Evolutionary conservation across 208 protist species (phyloP), one percentile per base, ranked within the genome.

Genomic region (Phytomonas sp.): DNA sequence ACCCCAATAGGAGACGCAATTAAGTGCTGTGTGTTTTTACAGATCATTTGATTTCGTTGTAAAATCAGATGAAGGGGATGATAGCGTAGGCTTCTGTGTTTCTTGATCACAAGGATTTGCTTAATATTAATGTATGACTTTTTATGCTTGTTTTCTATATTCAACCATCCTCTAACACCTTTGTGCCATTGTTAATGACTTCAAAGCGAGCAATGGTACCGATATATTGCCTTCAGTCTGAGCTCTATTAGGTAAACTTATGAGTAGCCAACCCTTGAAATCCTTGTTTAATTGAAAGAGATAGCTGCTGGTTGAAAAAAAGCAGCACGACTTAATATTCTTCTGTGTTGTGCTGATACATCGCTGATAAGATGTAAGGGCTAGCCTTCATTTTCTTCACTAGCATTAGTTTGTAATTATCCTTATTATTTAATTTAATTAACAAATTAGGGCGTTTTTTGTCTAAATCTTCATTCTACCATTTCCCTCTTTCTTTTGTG

Each of bases 91-190:
- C 15, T 46, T 46, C 40, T 46, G 40, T 46, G 2, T 20, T 46
- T 46, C 40, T 46, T 46, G 40, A 46, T 8, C 4, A 46, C 15
- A 20, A 20, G 40, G 15, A 46, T 20, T 8, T 17, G 15, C 2
- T 1, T 9, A 20, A 1, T 1, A 46, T 20, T 46, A 46, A 20
- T 9, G 15, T 46, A 20, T 46, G 11, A 17, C 40, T 46, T 46
- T 46, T 63, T 37, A 63, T 63, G 33, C 8, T 17, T 63, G 60
- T 2, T 63, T 43, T 43, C 60, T 63, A 63, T 63, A 63, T 43
- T 63, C 4, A 15, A 33, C 15, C 11, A 63, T 4, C 11, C 1
- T 43, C 40, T 46, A 8, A 46, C 15, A 23, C 11, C 11, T 20
- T 46, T 20, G 1, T 1, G 15, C 6, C 11, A 23, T 9, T 46